A percentile compares a stretch with the other conserved stretches of the same genome.
Conservation (phyloP, 176 grass and related monocot species). For the Otatea glauca region DNA sequence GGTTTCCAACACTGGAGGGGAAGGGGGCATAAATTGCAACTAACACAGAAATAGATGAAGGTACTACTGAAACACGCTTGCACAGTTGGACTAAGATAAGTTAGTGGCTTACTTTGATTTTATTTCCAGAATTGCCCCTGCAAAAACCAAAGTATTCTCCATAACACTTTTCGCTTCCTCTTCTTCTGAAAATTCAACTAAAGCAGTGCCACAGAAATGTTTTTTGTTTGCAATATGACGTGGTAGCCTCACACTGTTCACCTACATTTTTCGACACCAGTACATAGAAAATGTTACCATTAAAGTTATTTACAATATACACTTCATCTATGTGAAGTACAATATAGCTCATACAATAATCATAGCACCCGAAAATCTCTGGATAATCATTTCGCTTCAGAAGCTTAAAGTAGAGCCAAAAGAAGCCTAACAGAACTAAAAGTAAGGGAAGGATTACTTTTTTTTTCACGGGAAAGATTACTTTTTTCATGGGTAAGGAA, state of each 20-base stretch:
- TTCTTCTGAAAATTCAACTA: conserved; percentile 85
- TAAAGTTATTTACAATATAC: not conserved
- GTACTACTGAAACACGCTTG: not conserved
- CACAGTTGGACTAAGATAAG: not conserved
- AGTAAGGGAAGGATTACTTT: not conserved
- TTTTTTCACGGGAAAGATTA: not conserved
- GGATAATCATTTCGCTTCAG: not conserved
- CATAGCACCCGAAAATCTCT: not conserved
- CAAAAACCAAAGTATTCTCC: conserved; percentile 52
- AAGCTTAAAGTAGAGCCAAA: not conserved
- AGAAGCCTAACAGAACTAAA: not conserved
- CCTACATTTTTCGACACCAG: conserved; percentile 45
- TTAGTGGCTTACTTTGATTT: conserved; percentile 63
- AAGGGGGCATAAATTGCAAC: not conserved
- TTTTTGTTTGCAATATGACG: conserved; percentile 70
- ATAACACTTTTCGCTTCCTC: conserved; percentile 59
- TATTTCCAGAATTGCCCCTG: conserved; percentile 60
- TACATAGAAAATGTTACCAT: not conserved
- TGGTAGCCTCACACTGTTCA: conserved; percentile 84
- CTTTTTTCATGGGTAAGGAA: not conserved
- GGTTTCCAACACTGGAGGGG: not conserved
- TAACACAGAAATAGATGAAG: not conserved
- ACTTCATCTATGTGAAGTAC: not conserved
- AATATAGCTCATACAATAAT: not conserved
- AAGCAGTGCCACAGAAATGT: conserved; percentile 68